Evolutionary conservation across 441 rosid genomes (phyloP).

Genomic region (Macaranga tanarius): DNA sequence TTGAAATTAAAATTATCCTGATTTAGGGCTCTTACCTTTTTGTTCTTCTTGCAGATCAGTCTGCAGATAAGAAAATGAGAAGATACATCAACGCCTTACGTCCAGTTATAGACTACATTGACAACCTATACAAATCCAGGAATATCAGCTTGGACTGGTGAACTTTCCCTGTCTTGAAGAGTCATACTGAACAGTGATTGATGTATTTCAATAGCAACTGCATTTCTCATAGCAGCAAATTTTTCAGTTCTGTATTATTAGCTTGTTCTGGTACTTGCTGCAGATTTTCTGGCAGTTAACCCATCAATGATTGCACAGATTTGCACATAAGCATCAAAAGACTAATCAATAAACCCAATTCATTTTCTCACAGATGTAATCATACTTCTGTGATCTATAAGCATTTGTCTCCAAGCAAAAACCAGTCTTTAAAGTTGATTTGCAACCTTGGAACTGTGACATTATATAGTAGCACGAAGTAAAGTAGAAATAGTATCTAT

Average conservation of each 20-base stretch:
- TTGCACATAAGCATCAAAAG: neutral
- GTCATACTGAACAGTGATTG: too few relatives aligned
- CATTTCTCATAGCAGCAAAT: neutral
- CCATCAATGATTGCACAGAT: neutral
- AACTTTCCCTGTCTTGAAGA: constrained; percentile 10
- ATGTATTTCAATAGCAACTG: neutral
- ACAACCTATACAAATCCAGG: constrained; percentile 68
- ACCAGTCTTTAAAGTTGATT: neutral
- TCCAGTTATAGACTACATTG: constrained; percentile 71
- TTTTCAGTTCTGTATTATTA: neutral
- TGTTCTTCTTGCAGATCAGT: constrained; percentile 43
- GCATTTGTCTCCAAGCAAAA: neutral
- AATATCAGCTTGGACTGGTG: constrained; percentile 83
- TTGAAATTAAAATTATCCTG: neutral
- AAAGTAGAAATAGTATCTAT: neutral
- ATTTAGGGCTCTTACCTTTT: neutral
- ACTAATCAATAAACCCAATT: neutral
- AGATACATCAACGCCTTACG: constrained; percentile 63
- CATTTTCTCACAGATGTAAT: neutral
- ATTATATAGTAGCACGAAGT: too few relatives aligned
- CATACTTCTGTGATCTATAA: neutral
- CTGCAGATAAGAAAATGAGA: constrained; percentile 80
- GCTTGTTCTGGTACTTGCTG: constrained; percentile 6
- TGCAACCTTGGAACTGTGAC: too few relatives aligned
- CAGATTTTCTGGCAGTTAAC: neutral